phyloP scores from a whole-genome alignment of 2,329 filamentous ascomycete genomes.

The Dothistroma septosporum region DNA sequence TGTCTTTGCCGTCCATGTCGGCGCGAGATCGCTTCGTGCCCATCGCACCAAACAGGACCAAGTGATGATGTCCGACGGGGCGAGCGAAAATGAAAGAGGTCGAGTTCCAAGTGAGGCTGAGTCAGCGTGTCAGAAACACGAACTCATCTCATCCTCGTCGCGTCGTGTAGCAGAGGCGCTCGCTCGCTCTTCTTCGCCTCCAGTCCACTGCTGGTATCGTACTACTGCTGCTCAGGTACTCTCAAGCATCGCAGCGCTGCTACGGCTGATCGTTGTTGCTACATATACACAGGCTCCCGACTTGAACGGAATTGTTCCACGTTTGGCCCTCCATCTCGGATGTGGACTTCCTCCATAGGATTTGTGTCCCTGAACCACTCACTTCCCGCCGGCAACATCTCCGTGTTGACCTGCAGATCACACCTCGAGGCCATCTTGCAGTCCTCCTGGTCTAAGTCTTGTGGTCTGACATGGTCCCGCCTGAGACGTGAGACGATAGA shows the following conservation, averaged over 20 bases:
- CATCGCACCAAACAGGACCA: slow-evolving; percentile 5
- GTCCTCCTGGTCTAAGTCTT: slow-evolving; percentile 30
- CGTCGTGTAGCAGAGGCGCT: too few relatives aligned
- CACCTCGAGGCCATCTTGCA: slow-evolving; percentile 73
- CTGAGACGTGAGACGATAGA: slow-evolving; percentile 4
- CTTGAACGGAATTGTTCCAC: background rate
- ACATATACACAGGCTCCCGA: background rate
- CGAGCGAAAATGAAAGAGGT: too few relatives aligned
- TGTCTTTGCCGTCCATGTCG: slow-evolving; percentile 21
- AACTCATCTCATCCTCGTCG: too few relatives aligned
- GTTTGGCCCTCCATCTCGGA: background rate
- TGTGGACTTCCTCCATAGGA: slow-evolving; percentile 1
- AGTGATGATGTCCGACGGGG: too few relatives aligned
- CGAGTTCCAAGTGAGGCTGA: too few relatives aligned
- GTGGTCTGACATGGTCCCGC: slow-evolving; percentile 26
- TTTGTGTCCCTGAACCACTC: too few relatives aligned
- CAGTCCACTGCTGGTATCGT: too few relatives aligned
- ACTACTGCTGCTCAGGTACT: too few relatives aligned
- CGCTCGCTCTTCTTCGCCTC: too few relatives aligned
- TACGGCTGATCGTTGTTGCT: background rate
- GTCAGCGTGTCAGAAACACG: too few relatives aligned
- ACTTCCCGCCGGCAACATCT: too few relatives aligned
- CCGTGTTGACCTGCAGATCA: slow-evolving; percentile 68
- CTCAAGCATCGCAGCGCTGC: too few relatives aligned
- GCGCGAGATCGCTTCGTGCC: slow-evolving; percentile 18